Percentiles rank a stretch among this genome's conserved stretches.
Evolutionary conservation across 2,329 filamentous ascomycete genomes (phyloP).

Genomic region (Pyrenochaeta sp.): DNA sequence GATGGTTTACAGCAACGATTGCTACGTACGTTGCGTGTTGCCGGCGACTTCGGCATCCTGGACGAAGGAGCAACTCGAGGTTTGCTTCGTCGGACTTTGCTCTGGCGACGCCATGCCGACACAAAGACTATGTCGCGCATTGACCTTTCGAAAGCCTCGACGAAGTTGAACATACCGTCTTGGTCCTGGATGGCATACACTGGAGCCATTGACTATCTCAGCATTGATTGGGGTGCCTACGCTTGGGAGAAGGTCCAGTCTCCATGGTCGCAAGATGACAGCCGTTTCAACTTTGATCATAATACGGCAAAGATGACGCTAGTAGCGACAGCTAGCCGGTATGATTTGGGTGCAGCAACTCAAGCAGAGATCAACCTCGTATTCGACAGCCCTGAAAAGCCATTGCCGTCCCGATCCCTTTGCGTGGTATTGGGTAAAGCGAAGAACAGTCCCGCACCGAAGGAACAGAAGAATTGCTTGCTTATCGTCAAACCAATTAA

Average conservation of each 20-base stretch:
- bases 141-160: conserved; percentile 23
- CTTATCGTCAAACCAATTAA: no score
- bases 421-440: no score
- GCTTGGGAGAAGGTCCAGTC: conserved; percentile 8
- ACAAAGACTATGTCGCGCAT: conserved; percentile 3
- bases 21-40: conserved; percentile 18
- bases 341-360: no score
- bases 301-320: no score
- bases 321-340: no score
- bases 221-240: conserved; percentile 1
- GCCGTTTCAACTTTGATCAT: no score
- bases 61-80: conserved; percentile 17
- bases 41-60: conserved; percentile 45
- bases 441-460: no score
- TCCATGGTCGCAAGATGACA: no score
- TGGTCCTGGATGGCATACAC: conserved; percentile 31
- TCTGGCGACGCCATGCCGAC: conserved; percentile 33
- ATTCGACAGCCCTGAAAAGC: no score
- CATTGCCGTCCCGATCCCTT: no score
- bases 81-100: conserved; percentile 34
- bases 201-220: conserved; percentile 25
- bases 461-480: no score
- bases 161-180: conserved; percentile 18
- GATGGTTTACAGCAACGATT: conserved; percentile 42
- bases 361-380: no score